phyloP scores from a whole-genome alignment of 768 basidiomycete species.

The Lactifluus pinguis region DNA sequence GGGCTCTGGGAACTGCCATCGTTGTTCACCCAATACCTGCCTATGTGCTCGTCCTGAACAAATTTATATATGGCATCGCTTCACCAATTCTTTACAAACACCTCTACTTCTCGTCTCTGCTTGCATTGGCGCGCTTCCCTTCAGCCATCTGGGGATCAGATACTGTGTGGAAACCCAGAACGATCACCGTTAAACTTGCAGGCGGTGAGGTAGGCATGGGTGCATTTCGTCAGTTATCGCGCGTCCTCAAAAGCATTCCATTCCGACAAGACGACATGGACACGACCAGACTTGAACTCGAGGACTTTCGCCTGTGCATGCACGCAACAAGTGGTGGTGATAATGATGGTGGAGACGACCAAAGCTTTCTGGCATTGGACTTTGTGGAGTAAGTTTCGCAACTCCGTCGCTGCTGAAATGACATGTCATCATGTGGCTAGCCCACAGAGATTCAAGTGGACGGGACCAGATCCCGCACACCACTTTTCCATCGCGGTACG shows the following conservation, averaged over 20 bases:
- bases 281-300: conserved; percentile 20
- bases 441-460: conserved; percentile 44
- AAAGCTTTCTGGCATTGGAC: conserved; percentile 25
- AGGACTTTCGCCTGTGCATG: conserved; percentile 30
- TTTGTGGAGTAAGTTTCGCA: conserved; percentile 30
- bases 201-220: conserved; percentile 17
- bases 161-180: background rate
- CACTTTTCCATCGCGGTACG: conserved; percentile 55
- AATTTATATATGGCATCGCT: conserved; percentile 6
- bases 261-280: background rate
- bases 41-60: conserved; percentile 17
- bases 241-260: conserved; percentile 5
- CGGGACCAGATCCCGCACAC: conserved; percentile 51
- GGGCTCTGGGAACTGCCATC: background rate
- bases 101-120: conserved; percentile 6
- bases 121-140: conserved; percentile 7
- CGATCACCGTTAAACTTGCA: conserved; percentile 9
- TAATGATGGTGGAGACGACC: conserved; percentile 25
- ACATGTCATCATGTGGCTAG: conserved; percentile 22
- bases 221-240: conserved; percentile 9
- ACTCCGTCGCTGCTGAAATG: background rate
- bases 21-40: conserved; percentile 11
- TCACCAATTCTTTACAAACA: conserved; percentile 9
- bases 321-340: conserved; percentile 30
- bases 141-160: conserved; percentile 8